Evolutionary conservation across 2,329 filamentous ascomycete genomes (phyloP), one percentile per base, ranked within the genome.

Genomic region (Stagonosporopsis tanaceti): DNA sequence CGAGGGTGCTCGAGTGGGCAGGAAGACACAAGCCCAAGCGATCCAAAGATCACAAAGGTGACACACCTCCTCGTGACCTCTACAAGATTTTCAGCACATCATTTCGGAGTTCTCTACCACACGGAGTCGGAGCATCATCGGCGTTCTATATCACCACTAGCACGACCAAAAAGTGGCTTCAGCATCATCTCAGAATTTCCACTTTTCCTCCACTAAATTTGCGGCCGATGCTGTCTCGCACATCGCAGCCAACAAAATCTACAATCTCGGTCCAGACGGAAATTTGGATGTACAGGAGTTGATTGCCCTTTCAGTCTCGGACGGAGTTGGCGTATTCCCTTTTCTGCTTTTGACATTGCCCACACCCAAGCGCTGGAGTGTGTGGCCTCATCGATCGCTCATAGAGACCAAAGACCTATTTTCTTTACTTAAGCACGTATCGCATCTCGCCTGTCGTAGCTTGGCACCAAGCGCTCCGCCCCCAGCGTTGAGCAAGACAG

Each of bases 361-460:
- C 62, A 67, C 64, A 68, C 64, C 73, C 73, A 74, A 75, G 71
- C 68, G 71, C 71, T 76, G 70, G 73, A 72, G 65, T 67, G 63
- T 71, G 61, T 68, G 69, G 61, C 57, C 58, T 47, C 56, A 67
- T 60, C 70, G 28, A 56, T 73, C 71, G 65, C 57, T 74, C 63
- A 24, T 59, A 52, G 56, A 67, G 64, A 67, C 60, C 61, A 6
- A 59, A 54, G 48, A 32, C 39, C 37, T 51, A 25, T 60, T 57
- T 57, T 28, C 38, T 39, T 57, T 59, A 34, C 15, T 25, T 22
- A 30, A 58, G 35, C 44, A 51, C 59, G 58, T 60, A 63, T 42
- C 35, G 52, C 59, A 60, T 70, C 64, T 61, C 67, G 63, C 63
- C 64, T 69, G 64, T 62, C 61, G 56, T 59, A 72, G 68, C 65